These are phyloP conservation scores for Cucurbita argyrosperma DNA, from an alignment of 306 rosid genomes.

Conservation along the genomic window DNA sequence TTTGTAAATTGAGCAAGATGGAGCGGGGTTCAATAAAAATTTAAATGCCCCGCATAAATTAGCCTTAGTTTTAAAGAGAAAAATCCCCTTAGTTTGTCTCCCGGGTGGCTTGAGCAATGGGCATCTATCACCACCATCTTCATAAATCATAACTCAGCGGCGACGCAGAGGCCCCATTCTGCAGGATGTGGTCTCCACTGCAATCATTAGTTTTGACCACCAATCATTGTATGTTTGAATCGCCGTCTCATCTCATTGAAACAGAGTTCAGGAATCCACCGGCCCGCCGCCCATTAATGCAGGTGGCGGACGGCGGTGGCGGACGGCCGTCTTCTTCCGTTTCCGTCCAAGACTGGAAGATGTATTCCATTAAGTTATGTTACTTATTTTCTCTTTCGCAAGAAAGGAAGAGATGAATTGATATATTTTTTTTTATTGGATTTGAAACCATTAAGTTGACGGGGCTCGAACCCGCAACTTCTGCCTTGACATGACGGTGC, in stretches of 20 bases:
- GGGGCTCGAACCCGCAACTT: no score
- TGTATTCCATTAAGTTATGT: no score
- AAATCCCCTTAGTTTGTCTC: not conserved
- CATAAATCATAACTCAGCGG: not conserved
- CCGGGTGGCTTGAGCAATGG: not conserved
- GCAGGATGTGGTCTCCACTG: not conserved
- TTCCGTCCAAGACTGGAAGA: not conserved
- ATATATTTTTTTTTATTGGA: no score
- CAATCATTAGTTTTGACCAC: not conserved
- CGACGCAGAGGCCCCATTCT: not conserved
- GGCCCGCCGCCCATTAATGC: no score
- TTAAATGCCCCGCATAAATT: not conserved
- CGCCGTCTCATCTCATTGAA: not conserved
- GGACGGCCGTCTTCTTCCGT: not conserved
- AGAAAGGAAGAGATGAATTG: no score
- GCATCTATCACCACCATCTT: not conserved
- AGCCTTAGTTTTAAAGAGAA: not conserved
- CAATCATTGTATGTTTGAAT: not conserved
- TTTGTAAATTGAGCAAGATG: constrained; percentile 85
- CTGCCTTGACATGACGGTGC: no score
- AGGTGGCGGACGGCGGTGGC: no score
- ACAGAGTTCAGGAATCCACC: not conserved
- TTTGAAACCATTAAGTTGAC: no score
- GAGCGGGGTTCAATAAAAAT: constrained; percentile 65
- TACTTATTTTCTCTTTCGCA: no score